Conservation (phyloP, 352 stramenopile species). For the Peronosclerospora sorghi region DNA sequence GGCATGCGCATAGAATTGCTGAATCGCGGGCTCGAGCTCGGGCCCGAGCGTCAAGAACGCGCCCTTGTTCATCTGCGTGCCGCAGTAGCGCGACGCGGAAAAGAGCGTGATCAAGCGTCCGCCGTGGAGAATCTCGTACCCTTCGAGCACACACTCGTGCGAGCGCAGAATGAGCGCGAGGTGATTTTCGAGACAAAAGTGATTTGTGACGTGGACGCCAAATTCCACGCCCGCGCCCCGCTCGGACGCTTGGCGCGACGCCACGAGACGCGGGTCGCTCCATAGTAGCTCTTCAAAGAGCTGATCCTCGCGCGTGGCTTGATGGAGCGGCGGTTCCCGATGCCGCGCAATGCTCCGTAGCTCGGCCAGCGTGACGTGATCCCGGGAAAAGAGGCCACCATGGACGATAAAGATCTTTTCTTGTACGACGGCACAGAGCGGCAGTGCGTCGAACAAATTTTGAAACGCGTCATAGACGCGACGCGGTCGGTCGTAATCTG, state of each 20-base stretch:
- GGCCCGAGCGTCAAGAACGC: conserved; percentile 85
- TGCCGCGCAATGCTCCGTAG: conserved; percentile 86
- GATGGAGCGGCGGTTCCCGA: conserved; percentile 83
- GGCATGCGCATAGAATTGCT: conserved; percentile 92
- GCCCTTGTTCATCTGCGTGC: too few species aligned
- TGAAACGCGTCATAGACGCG: conserved; percentile 63
- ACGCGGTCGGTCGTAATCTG: conserved; percentile 33
- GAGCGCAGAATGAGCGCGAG: conserved; percentile 88
- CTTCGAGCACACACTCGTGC: conserved; percentile 89
- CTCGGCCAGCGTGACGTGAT: conserved; percentile 87
- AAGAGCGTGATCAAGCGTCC: too few species aligned
- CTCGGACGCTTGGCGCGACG: too few species aligned
- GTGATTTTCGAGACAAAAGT: conserved; percentile 90
- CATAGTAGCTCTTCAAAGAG: conserved; percentile 91
- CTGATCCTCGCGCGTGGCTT: conserved; percentile 73
- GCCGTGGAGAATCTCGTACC: conserved; percentile 85
- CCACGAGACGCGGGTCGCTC: too few species aligned
- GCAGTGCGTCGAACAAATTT: conserved; percentile 78
- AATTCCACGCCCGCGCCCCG: too few species aligned
- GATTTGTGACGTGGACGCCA: conserved; percentile 87
- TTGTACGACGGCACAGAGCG: conserved; percentile 86
- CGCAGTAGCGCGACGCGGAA: too few species aligned
- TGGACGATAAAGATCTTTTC: conserved; percentile 91
- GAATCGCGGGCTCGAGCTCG: conserved; percentile 87
- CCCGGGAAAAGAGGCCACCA: conserved; percentile 86